Conservation (phyloP, 2,329 filamentous ascomycete species). For the Dryadomyces quercivorus region DNA sequence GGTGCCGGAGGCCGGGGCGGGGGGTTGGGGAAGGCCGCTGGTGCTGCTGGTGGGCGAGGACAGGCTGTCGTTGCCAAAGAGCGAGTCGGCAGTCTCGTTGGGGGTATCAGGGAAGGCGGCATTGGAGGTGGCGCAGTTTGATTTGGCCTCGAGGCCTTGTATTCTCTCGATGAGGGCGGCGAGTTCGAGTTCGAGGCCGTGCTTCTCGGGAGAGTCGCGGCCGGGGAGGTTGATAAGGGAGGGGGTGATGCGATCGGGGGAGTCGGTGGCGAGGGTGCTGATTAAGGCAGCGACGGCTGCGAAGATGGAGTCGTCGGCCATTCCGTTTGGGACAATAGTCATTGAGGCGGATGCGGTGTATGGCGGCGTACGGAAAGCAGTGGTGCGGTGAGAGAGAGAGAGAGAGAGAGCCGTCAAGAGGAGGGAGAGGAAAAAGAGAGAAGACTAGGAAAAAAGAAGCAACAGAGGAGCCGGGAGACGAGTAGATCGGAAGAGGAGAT, state of each 20-base stretch:
- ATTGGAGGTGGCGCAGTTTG: conserved; percentile 46
- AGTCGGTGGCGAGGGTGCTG: conserved; percentile 18
- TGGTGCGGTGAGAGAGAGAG: neutral
- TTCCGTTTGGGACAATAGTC: conserved; percentile 10
- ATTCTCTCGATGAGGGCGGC: conserved; percentile 66
- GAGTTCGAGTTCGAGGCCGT: conserved; percentile 70
- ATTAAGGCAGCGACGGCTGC: conserved; percentile 19
- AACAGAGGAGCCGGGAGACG: neutral
- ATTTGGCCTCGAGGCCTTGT: conserved; percentile 57
- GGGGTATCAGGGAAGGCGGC: conserved; percentile 65
- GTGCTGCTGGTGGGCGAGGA: conserved; percentile 23
- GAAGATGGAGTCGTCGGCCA: conserved; percentile 19
- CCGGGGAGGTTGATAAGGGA: conserved; percentile 61
- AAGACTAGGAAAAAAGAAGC: neutral
- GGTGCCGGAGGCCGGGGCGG: neutral
- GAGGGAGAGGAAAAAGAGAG: neutral
- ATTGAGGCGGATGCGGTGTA: conserved; percentile 1
- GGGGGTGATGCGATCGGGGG: conserved; percentile 15
- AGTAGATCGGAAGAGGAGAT: neutral
- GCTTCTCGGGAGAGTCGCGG: conserved; percentile 61
- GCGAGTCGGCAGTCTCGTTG: conserved; percentile 57
- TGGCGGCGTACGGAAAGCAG: neutral
- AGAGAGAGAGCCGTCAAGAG: neutral
- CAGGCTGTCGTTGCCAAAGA: conserved; percentile 46
- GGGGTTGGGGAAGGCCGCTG: conserved; percentile 3